A percentile compares a stretch with the other conserved stretches of the same genome.
Conservation (phyloP, 805 yeast species). For the Wickerhamomyces rabaulensis region DNA sequence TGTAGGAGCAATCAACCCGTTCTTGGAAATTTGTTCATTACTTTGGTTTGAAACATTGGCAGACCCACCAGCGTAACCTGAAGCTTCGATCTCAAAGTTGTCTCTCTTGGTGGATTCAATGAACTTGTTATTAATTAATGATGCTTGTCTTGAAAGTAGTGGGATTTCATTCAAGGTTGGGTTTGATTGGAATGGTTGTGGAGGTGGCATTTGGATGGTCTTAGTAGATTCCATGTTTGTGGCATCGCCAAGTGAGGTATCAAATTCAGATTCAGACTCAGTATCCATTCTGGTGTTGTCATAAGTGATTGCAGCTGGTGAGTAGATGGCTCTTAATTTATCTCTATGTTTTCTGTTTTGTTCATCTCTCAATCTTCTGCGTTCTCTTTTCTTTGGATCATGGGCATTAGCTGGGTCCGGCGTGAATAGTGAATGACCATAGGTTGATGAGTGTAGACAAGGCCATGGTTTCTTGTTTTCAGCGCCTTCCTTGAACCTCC, state of each 20-base stretch:
- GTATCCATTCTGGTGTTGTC: conserved; percentile 1
- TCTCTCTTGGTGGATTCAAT: conserved; percentile 21
- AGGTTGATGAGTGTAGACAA: conserved; percentile 50
- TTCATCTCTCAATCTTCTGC: conserved; percentile 20
- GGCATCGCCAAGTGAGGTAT: conserved; percentile 2
- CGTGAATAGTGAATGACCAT: conserved; percentile 77
- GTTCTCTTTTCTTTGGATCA: conserved; percentile 35
- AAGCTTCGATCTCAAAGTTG: conserved; percentile 55
- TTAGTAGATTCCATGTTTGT: conserved; percentile 1
- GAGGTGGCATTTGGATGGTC: conserved; percentile 17
- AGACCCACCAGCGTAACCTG: conserved; percentile 49
- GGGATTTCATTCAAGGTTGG: conserved; percentile 1
- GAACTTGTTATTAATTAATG: conserved; percentile 14
- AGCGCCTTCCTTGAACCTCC: conserved; percentile 41
- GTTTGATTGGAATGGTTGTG: conserved; percentile 5
- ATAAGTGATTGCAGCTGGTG: neutral
- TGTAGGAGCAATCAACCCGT: conserved; percentile 57
- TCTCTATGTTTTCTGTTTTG: conserved; percentile 36
- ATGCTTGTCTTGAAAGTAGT: conserved; percentile 16
- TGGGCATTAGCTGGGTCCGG: conserved; percentile 42
- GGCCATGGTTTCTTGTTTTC: conserved; percentile 42
- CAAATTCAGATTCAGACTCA: conserved; percentile 8
- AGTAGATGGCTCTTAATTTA: conserved; percentile 22
- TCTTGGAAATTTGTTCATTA: conserved; percentile 30
- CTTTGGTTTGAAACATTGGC: conserved; percentile 25